Conservation (phyloP, 768 basidiomycete species). For the Gyrodon lividus region DNA sequence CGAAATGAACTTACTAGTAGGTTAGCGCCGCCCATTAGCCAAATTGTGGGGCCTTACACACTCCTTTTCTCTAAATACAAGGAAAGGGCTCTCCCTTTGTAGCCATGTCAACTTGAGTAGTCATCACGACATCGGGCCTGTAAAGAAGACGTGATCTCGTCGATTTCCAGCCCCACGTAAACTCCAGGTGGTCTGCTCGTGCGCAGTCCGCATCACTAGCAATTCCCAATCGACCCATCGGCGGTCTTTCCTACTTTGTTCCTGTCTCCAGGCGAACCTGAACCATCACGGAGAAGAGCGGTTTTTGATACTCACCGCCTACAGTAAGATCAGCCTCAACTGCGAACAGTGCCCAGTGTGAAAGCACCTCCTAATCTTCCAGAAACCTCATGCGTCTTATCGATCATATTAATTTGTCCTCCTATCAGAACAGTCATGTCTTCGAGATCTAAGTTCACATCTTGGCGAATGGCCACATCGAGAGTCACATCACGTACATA, state of each 20-base stretch:
- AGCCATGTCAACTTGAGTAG: conserved; percentile 18
- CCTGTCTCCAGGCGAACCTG: neutral
- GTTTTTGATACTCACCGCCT: neutral
- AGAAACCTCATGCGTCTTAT: no score
- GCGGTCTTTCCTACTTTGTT: neutral
- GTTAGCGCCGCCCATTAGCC: neutral
- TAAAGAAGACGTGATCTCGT: conserved; percentile 1
- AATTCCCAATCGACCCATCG: conserved; percentile 1
- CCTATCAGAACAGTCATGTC: no score
- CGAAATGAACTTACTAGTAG: neutral
- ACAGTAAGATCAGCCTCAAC: no score
- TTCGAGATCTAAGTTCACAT: no score
- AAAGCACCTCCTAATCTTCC: no score
- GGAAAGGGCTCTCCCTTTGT: conserved; percentile 8
- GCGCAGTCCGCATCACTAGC: conserved; percentile 9
- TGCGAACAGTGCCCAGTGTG: no score
- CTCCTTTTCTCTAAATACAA: neutral
- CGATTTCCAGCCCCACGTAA: conserved; percentile 6
- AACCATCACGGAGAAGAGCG: neutral
- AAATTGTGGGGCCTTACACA: neutral
- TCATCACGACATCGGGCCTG: neutral
- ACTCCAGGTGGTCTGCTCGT: conserved; percentile 1
- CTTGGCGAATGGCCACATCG: neutral
- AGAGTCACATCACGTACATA: conserved; percentile 8
- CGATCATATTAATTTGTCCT: no score